Percentiles rank a stretch among this genome's conserved stretches.
These are phyloP conservation scores for Leccinum boreale DNA, from an alignment of 768 basidiomycete genomes.

Conservation along the genomic window DNA sequence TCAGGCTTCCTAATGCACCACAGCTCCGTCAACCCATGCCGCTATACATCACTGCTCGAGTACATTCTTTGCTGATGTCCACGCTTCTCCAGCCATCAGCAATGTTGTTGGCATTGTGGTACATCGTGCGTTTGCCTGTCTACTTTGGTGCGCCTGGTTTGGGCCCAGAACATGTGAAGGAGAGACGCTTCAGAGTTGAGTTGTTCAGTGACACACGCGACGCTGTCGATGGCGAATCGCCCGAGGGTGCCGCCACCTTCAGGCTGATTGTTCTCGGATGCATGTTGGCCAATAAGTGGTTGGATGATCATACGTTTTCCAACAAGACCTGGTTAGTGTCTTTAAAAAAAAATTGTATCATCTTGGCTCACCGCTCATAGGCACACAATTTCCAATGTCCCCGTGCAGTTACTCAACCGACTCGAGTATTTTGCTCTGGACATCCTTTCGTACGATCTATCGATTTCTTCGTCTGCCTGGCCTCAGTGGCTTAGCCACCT, in stretches of 20 bases:
- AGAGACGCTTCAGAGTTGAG: conserved; percentile 60
- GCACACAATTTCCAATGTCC: conserved; percentile 79
- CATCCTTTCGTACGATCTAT: conserved; percentile 67
- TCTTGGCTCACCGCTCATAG: conserved; percentile 34
- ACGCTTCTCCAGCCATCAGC: conserved; percentile 82
- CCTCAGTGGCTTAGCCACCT: conserved; percentile 67
- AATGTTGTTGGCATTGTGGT: conserved; percentile 76
- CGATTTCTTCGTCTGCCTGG: conserved; percentile 64
- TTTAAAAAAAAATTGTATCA: background rate
- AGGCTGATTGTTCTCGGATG: conserved; percentile 74
- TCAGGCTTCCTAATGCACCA: conserved; percentile 29
- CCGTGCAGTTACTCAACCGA: conserved; percentile 64
- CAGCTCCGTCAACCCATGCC: conserved; percentile 40
- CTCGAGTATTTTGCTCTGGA: conserved; percentile 71
- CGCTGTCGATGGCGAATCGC: conserved; percentile 41
- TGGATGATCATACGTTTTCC: conserved; percentile 86
- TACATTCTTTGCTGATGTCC: conserved; percentile 73
- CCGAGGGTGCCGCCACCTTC: conserved; percentile 64
- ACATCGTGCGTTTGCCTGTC: conserved; percentile 73
- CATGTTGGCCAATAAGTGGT: conserved; percentile 87
- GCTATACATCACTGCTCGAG: conserved; percentile 48
- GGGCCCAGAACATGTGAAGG: conserved; percentile 52
- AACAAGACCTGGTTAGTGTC: conserved; percentile 78
- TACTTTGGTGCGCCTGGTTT: conserved; percentile 55
- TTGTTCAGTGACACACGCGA: conserved; percentile 51